These are phyloP conservation scores for Rehmannia glutinosa DNA, from an alignment of 257 asterid species.

Conservation along the genomic window DNA sequence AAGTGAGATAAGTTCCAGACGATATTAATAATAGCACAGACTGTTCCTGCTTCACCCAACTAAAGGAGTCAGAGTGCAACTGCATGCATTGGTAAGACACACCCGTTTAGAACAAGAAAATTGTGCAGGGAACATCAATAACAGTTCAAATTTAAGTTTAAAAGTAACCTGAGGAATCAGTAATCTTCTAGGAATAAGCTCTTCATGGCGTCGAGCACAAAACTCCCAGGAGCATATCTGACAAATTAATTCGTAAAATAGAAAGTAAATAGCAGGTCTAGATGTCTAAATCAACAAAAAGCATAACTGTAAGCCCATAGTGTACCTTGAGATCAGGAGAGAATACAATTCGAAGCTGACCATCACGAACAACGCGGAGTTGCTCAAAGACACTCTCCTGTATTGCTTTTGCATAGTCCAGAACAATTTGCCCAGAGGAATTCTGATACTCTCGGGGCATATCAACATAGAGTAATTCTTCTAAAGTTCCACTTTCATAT, in stretches of 20 bases:
- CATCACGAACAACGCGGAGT: constrained; percentile 99
- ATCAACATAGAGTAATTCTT: constrained; percentile 92
- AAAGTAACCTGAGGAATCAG: constrained; percentile 84
- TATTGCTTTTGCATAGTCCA: constrained; percentile 91
- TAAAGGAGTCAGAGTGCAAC: not conserved
- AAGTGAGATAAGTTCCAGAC: not conserved
- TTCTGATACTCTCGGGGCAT: constrained; percentile 97
- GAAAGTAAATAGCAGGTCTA: constrained; percentile 10
- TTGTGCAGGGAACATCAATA: not conserved
- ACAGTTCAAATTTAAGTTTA: not conserved
- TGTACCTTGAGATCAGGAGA: constrained; percentile 91
- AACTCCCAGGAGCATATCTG: constrained; percentile 99
- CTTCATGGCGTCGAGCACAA: constrained; percentile 98
- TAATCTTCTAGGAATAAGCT: constrained; percentile 90
- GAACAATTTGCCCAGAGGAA: constrained; percentile 87
- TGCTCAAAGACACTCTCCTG: constrained; percentile 99
- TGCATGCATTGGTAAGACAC: not conserved
- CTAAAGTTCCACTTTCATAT: constrained; percentile 94
- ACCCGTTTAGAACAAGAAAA: not conserved
- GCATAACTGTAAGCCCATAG: not conserved
- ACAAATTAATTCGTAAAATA: constrained; percentile 1
- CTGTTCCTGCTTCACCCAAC: not conserved
- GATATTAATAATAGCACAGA: not conserved
- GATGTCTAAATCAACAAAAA: not conserved
- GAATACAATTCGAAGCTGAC: constrained; percentile 93